phyloP scores from a whole-genome alignment of 1,284 basidiomycete genomes.

The Puccinia triticina region DNA sequence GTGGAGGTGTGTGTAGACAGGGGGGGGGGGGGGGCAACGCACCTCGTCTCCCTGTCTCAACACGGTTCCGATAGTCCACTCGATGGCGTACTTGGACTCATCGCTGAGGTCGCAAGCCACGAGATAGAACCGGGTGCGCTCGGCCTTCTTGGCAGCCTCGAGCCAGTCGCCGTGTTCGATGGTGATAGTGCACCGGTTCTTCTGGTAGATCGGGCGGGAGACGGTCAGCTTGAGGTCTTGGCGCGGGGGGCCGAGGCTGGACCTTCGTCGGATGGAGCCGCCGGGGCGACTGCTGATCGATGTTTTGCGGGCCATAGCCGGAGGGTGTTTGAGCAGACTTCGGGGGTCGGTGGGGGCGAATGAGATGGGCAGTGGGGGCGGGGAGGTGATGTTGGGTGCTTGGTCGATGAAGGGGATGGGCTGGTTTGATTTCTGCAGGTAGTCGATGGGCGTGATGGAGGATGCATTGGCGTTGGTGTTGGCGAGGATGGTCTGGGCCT shows the following conservation, averaged over 20 bases:
- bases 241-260: conserved; percentile 7
- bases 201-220: conserved; percentile 45
- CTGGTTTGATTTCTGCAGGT: conserved; percentile 36
- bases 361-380: conserved; percentile 26
- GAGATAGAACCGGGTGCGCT: conserved; percentile 40
- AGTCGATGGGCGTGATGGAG: conserved; percentile 39
- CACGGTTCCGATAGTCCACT: conserved; percentile 51
- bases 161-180: conserved; percentile 45
- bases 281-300: conserved; percentile 8
- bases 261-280: conserved; percentile 18
- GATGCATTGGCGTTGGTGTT: conserved; percentile 48
- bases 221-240: conserved; percentile 32
- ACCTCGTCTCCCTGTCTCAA: conserved; percentile 49
- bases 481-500: conserved; percentile 34
- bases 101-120: conserved; percentile 50
- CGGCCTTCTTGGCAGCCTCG: conserved; percentile 10
- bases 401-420: conserved; percentile 47
- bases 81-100: conserved; percentile 48
- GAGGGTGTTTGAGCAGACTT: neutral
- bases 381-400: conserved; percentile 39
- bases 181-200: conserved; percentile 43
- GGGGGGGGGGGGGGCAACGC: neutral
- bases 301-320: neutral
- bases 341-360: conserved; percentile 24
- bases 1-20: neutral